Percentiles rank a stretch among this genome's conserved stretches.
These are phyloP conservation scores for Teratosphaeria viscida DNA, from an alignment of 2,329 filamentous ascomycete species.

Conservation along the genomic window DNA sequence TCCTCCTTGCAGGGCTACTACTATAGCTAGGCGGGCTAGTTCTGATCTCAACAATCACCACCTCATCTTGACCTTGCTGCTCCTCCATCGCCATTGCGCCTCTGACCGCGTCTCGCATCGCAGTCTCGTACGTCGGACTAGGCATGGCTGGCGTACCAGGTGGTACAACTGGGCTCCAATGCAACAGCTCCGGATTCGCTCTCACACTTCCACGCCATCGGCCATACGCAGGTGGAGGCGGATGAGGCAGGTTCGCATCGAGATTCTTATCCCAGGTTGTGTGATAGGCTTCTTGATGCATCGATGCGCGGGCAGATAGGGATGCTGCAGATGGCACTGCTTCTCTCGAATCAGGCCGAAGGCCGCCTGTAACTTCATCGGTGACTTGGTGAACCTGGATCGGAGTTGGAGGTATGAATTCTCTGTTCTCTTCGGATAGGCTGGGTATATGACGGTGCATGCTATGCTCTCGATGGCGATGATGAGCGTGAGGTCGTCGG, in stretches of 20 bases:
- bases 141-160: constrained; percentile 16
- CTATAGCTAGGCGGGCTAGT: constrained; percentile 19
- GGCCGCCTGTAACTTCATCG: constrained; percentile 34
- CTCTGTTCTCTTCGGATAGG: constrained; percentile 2
- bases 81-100: background rate
- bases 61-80: background rate
- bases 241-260: constrained; percentile 21
- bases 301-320: background rate
- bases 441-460: constrained; percentile 10
- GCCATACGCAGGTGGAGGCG: constrained; percentile 70
- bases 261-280: constrained; percentile 15
- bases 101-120: constrained; percentile 7
- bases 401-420: constrained; percentile 61
- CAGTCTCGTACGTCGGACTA: constrained; percentile 24
- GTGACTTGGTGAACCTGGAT: constrained; percentile 65
- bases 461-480: constrained; percentile 23
- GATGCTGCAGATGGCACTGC: constrained; percentile 10
- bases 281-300: constrained; percentile 17
- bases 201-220: constrained; percentile 75
- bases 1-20: constrained; percentile 16
- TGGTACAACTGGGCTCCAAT: constrained; percentile 46
- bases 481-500: constrained; percentile 1
- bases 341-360: constrained; percentile 12
- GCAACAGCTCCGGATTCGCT: constrained; percentile 69
- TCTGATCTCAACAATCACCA: background rate